Base-by-base conservation (phyloP, 768 basidiomycete genomes). In the Cyclocybe cylindracea region DNA sequence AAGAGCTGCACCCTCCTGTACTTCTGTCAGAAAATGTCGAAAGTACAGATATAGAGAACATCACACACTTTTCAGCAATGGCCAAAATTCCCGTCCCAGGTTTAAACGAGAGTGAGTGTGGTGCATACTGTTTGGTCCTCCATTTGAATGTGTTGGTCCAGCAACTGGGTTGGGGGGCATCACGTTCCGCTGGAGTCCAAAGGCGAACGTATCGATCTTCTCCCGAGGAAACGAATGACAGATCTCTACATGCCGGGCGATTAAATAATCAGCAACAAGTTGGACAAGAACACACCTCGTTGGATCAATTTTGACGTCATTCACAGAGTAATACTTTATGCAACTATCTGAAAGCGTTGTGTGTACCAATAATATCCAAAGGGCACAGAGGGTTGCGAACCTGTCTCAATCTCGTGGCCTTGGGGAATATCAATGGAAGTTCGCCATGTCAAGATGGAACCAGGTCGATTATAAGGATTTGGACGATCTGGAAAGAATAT, bases 241-340 rank as follows among this genome's bases (percentile, higher is more conserved):
- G 5, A 48, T 39, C 18, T 46, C 24, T 50, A 48, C 56, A 37
- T 42, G 44, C 37, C 46, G 53, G 10, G n/a, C 48, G 44, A 40
- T 51, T 16, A 62, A 49, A 54, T n/a, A 37, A 51, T 36, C 14
- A 32, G 7, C 8, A 14, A 19, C 2, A 36, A 33, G 24, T 24
- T 24, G 24, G 24, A 24, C 24, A 24, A 24, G 24, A 11, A 41
- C 69, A 51, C 60, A 80, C 82, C 75, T 70, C 51, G 50, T 58
- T 1, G 83, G 80, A 59, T 82, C 76, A 50, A 84, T 80, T 16
- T 77, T 77, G 36, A 84, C 70, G 51, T 85, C 82, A 44, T 78
- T 75, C 0, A 87, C 75, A 0, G 78, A 70, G 52, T 83, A 85
- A 53, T 84, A 71, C 55, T 80, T 83, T 13, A 47, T 66, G 7